Conservation (phyloP, 768 basidiomycete genomes). For the Hericium coralloides region DNA sequence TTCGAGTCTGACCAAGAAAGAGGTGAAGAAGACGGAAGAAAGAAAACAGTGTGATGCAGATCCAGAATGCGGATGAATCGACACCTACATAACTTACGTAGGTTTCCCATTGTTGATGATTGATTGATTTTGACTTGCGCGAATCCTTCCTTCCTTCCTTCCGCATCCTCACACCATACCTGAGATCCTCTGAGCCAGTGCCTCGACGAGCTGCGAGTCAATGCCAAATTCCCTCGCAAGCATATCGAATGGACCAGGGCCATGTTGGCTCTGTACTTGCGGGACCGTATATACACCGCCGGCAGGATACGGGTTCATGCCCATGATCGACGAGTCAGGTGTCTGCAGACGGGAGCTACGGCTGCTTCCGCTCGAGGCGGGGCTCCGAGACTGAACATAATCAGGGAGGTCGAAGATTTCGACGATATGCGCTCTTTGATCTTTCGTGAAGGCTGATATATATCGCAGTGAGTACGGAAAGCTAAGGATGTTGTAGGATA, state of each 20-base stretch:
- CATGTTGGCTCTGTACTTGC: neutral
- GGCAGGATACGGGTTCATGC: neutral
- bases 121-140: too few species aligned
- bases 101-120: too few species aligned
- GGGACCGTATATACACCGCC: neutral
- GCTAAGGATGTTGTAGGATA: neutral
- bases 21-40: too few species aligned
- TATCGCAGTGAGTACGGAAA: neutral
- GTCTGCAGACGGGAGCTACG: slow-evolving; percentile 11
- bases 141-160: too few species aligned
- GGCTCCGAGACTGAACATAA: slow-evolving; percentile 9
- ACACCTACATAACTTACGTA: too few species aligned
- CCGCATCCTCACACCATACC: slow-evolving; percentile 5
- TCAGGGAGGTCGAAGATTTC: slow-evolving; percentile 4
- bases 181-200: slow-evolving; percentile 41
- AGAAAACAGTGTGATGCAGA: too few species aligned
- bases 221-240: slow-evolving; percentile 75
- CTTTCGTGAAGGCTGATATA: slow-evolving; percentile 9
- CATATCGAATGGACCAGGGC: slow-evolving; percentile 29
- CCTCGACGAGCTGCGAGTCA: slow-evolving; percentile 56
- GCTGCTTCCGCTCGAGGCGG: slow-evolving; percentile 10
- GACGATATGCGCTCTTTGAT: slow-evolving; percentile 8
- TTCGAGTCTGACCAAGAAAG: too few species aligned
- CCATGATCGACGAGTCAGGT: slow-evolving; percentile 5
- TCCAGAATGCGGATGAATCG: too few species aligned